Conservation (phyloP, 768 basidiomycete genomes). For the Rhodotorula paludigena region DNA sequence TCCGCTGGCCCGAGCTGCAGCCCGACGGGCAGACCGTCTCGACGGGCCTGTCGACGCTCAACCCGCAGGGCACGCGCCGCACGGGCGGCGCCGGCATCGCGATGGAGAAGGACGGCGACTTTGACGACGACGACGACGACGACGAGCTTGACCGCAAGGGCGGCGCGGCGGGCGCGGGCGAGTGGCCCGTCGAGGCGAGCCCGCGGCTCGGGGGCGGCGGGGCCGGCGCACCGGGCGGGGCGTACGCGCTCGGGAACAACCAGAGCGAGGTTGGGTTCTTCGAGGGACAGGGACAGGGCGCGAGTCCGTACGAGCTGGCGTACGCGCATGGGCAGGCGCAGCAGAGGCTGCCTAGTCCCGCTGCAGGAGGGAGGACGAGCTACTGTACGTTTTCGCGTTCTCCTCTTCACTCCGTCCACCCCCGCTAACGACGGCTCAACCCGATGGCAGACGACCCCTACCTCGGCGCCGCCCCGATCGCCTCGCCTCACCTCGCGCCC, state of each 20-base stretch:
- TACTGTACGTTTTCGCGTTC: slow-evolving; percentile 14
- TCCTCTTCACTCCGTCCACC: neutral
- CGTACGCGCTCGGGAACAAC: neutral
- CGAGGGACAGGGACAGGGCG: neutral
- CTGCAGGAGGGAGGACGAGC: neutral
- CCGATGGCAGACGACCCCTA: slow-evolving; percentile 17
- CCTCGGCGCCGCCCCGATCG: neutral
- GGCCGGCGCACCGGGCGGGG: neutral
- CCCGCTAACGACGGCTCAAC: no score
- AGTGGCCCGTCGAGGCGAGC: slow-evolving; percentile 6
- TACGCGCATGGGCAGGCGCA: neutral
- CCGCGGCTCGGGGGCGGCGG: neutral
- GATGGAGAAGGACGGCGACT: slow-evolving; percentile 19
- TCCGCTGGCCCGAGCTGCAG: slow-evolving; percentile 27
- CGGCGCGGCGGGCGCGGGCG: neutral
- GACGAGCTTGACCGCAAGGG: slow-evolving; percentile 3
- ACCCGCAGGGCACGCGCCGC: slow-evolving; percentile 15
- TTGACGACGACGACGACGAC: neutral
- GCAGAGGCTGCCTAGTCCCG: neutral
- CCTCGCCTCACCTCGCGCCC: neutral
- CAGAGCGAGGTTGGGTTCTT: slow-evolving; percentile 8
- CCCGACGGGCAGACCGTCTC: slow-evolving; percentile 7
- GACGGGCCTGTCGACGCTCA: slow-evolving; percentile 14
- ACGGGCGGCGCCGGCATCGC: slow-evolving; percentile 30
- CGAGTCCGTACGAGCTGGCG: neutral